phyloP scores from a whole-genome alignment of 371 early-diverging fungal species.

The Basidiobolus heterosporus region DNA sequence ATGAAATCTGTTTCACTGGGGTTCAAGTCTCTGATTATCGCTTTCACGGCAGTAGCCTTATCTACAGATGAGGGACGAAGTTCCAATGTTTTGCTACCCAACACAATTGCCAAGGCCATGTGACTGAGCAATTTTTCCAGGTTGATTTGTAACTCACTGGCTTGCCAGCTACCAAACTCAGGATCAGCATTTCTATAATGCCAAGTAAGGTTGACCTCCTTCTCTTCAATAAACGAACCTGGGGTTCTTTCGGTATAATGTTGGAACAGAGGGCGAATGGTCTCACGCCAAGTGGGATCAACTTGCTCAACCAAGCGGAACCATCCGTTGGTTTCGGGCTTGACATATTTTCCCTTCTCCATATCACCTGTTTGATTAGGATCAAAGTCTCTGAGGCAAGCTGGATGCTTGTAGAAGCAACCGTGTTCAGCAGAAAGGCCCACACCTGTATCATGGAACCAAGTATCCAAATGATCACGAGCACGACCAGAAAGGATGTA shows the following conservation, averaged over 20 bases:
- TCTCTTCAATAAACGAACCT: conserved; percentile 84
- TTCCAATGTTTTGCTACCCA: conserved; percentile 89
- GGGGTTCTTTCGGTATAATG: conserved; percentile 90
- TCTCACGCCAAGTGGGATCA: conserved; percentile 77
- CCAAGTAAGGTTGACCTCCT: conserved; percentile 82
- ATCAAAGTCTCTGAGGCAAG: conserved; percentile 6
- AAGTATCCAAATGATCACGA: conserved; percentile 63
- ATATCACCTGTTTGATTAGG: neutral
- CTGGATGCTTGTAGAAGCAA: conserved; percentile 77
- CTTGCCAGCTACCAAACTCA: conserved; percentile 74
- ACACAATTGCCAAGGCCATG: conserved; percentile 81
- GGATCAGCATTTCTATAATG: conserved; percentile 80
- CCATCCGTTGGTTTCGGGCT: conserved; percentile 45
- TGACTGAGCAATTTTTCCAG: conserved; percentile 82
- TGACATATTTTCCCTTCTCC: conserved; percentile 10
- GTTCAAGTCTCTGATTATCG: conserved; percentile 67
- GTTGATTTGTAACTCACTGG: conserved; percentile 83
- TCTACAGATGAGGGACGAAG: conserved; percentile 81
- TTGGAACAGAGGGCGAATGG: conserved; percentile 78
- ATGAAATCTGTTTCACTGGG: conserved; percentile 40
- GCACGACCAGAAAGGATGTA: conserved; percentile 84
- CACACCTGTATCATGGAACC: conserved; percentile 73
- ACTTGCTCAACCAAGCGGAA: conserved; percentile 60
- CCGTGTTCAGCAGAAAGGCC: conserved; percentile 92
- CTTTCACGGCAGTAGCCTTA: conserved; percentile 70